Conservation (phyloP, 2,329 filamentous ascomycete genomes). For the Colletotrichum shisoi region DNA sequence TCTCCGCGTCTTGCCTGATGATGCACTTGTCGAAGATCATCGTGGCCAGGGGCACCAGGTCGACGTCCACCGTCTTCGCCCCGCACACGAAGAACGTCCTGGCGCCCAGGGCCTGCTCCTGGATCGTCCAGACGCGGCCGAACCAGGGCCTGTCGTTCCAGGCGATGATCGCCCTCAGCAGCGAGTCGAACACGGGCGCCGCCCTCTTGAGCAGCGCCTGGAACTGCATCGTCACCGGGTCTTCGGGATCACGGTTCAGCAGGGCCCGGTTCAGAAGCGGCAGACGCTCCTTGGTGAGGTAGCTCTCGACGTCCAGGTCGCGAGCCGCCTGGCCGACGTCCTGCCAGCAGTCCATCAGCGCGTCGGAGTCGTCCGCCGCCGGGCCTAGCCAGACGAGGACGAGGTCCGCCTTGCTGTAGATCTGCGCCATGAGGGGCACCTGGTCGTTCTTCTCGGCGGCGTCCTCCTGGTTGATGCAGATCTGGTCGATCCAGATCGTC, state of each 20-base stretch:
- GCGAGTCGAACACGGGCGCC: not conserved
- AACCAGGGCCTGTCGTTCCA: slow-evolving; percentile 43
- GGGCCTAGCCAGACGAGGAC: slow-evolving; percentile 51
- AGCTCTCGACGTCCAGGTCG: slow-evolving; percentile 38
- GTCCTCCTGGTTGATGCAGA: slow-evolving; percentile 53
- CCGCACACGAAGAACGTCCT: slow-evolving; percentile 45
- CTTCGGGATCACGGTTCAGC: slow-evolving; percentile 11
- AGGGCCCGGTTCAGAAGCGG: slow-evolving; percentile 10
- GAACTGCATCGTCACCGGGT: slow-evolving; percentile 41
- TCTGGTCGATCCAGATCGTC: slow-evolving; percentile 52
- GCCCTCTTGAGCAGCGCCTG: slow-evolving; percentile 16
- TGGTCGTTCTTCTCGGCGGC: slow-evolving; percentile 49
- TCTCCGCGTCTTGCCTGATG: slow-evolving; percentile 4
- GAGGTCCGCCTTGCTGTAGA: slow-evolving; percentile 48
- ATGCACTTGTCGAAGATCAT: slow-evolving; percentile 38
- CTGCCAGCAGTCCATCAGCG: slow-evolving; percentile 36
- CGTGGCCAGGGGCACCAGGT: slow-evolving; percentile 42
- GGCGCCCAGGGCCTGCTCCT: slow-evolving; percentile 44
- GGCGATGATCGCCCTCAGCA: slow-evolving; percentile 9
- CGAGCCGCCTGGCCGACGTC: slow-evolving; percentile 45
- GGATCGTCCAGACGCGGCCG: slow-evolving; percentile 45
- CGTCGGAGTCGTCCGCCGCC: slow-evolving; percentile 30
- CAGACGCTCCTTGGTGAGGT: slow-evolving; percentile 22
- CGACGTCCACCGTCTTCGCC: slow-evolving; percentile 41
- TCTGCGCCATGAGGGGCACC: slow-evolving; percentile 51